Evolutionary conservation across 305 asterid genomes (phyloP).

Genomic region (Rubia tinctorum): DNA sequence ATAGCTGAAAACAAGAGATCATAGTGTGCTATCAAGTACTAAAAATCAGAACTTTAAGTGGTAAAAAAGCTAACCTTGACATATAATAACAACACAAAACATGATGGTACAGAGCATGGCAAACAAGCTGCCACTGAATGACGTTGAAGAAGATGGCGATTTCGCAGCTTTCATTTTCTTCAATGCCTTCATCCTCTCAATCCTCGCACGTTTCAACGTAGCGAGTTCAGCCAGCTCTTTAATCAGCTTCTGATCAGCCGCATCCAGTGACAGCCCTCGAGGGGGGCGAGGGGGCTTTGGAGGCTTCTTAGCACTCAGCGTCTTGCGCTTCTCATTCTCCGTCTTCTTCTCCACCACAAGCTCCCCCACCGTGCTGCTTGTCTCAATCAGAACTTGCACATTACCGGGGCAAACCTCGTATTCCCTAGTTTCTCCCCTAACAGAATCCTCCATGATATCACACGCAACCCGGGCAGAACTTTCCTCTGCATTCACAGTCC

Average conservation of each 20-base stretch:
- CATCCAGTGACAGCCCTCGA: slow-evolving; percentile 67
- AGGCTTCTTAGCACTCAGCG: slow-evolving; percentile 57
- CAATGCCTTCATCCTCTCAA: slow-evolving; percentile 70
- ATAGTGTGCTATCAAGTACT: not conserved
- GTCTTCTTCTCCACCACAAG: slow-evolving; percentile 28
- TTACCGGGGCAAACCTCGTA: slow-evolving; percentile 25
- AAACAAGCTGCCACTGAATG: slow-evolving; percentile 44
- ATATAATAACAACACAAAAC: slow-evolving; percentile 57
- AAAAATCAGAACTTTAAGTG: slow-evolving; percentile 3
- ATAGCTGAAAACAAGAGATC: not conserved
- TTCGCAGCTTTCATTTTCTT: slow-evolving; percentile 64
- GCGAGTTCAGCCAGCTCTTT: slow-evolving; percentile 70
- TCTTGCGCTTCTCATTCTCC: slow-evolving; percentile 50
- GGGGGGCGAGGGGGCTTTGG: slow-evolving; percentile 87
- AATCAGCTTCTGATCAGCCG: slow-evolving; percentile 77
- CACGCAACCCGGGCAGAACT: slow-evolving; percentile 16
- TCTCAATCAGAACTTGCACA: slow-evolving; percentile 25
- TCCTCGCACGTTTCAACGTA: slow-evolving; percentile 66
- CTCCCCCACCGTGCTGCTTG: slow-evolving; percentile 14
- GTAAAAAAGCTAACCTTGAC: slow-evolving; percentile 50
- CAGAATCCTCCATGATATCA: slow-evolving; percentile 15
- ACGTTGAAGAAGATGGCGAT: slow-evolving; percentile 39
- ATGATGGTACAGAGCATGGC: slow-evolving; percentile 66
- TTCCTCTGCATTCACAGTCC: slow-evolving; percentile 25
- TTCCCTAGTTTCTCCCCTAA: slow-evolving; percentile 23